Evolutionary conservation across 768 basidiomycete species (phyloP), one percentile per base, ranked within the genome.

Genomic region (Tephrocybe sp.): DNA sequence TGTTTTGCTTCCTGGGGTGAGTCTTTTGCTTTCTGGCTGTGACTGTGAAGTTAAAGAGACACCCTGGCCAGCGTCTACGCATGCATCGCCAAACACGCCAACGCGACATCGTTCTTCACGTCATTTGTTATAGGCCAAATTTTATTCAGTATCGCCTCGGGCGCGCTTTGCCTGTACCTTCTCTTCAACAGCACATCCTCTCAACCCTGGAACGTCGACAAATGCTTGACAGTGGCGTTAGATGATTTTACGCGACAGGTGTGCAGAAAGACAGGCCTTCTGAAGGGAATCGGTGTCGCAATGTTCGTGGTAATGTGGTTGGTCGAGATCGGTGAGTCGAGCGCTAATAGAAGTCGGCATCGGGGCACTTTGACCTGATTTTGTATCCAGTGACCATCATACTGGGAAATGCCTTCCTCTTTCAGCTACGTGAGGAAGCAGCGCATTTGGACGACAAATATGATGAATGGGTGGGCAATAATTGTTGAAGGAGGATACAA

Each of bases 81-180:
- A 9, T 57, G 47, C 28, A 44, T 57, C 16, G 45, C 37, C 35
- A 47, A 48, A 43, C 39, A 40, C 24, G 26, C 36, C 25, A 51
- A 16, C 6, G 51, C 42, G n/a, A 49, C 49, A 6, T 58, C 59
- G 3, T 24, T 58, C 9, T 59, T 59, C 47, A 55, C 44, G 13
- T 59, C 58, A 16, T 50, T 63, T 31, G 49, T 66, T 34, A 39
- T 64, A 22, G 65, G 62, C 27, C 64, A 66, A 32, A 40, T 66
- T 15, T 51, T 63, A 4, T 65, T 69, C 52, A 60, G 59, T 38
- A 41, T 69, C 18, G 59, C 48, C 16, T 63, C 62, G 11, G 65
- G 67, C 11, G 59, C 57, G n/a, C 44, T 64, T 12, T 62, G 56
- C 55, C 57, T 69, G n/a, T 58, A 58, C 19, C 42, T 63, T 28